Base-by-base conservation (phyloP, 2,329 filamentous ascomycete genomes). In the Chrysoporthe austroafricana region DNA sequence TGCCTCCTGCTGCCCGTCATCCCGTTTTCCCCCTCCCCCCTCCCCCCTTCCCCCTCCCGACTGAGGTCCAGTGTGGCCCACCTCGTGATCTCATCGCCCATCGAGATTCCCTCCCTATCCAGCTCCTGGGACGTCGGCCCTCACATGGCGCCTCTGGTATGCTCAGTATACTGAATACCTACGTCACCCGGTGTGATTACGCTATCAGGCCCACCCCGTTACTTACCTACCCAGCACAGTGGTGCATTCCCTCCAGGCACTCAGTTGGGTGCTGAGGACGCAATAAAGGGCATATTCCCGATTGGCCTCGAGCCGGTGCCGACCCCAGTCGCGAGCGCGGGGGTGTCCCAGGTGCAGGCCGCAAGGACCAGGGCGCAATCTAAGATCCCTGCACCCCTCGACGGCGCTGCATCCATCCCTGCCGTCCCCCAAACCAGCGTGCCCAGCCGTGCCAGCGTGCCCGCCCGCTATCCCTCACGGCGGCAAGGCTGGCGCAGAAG, bases 401-500 rank as follows among this genome's bases (percentile, higher is more conserved):
- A 32, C n/a, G 50, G 4, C 21, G 50, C 46, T 50, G 18, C 46
- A 50, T 8, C 46, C 1, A 54, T 32, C 50, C 50, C 50, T 54
- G 50, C 50, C 26, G 11, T 26, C 26, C 26, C 26, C 26, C 26
- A 26, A 26, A 26, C 26, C 48, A 52, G 21, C n/a, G n/a, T 26
- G 14, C 21, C 26, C 3, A 21, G n/a, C n/a, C 13, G 26, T 21
- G 11, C 50, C 14, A 32, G 21, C 21, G 32, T n/a, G 26, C 50
- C 50, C 26, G 21, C 14, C 54, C 18, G 54, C 18, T 32, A 57
- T 32, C 13, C 34, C 34, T 57, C 54, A 39, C 54, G 34, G 32
- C 54, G 54, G 54, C 34, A 39, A 57, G 54, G 54, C 54, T 57
- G 54, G 54, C 54, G 54, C 34, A 36, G 54, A 57, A 57, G 54